A percentile compares a stretch with the other conserved stretches of the same genome.
phyloP scores from a whole-genome alignment of 148 eudicot genomes.

The Agrostemma githago region DNA sequence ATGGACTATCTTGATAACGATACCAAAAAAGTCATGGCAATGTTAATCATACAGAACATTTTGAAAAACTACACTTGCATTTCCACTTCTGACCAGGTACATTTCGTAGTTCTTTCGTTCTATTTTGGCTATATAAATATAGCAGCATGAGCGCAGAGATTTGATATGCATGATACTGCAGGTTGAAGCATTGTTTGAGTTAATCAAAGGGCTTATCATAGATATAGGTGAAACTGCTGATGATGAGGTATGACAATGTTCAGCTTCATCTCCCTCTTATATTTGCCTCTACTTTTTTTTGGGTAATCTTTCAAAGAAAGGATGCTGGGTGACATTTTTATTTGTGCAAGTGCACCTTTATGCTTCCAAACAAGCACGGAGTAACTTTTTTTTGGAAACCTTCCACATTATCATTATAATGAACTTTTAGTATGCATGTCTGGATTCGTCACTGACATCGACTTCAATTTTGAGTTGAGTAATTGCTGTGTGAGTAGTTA shows the following conservation, averaged over 20 bases:
- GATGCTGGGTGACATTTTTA: background rate
- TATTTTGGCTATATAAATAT: slow-evolving; percentile 2
- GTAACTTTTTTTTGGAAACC: background rate
- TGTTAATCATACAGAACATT: slow-evolving; percentile 92
- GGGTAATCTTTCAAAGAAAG: background rate
- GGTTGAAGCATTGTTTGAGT: slow-evolving; percentile 93
- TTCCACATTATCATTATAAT: background rate
- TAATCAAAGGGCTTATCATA: slow-evolving; percentile 87
- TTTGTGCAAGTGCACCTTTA: background rate
- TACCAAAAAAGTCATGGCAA: slow-evolving; percentile 96
- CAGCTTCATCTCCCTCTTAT: background rate
- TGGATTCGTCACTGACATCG: background rate
- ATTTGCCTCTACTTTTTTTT: background rate
- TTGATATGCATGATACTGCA: slow-evolving; percentile 32
- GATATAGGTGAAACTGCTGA: slow-evolving; percentile 54
- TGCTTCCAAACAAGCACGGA: background rate
- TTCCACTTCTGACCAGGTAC: slow-evolving; percentile 87
- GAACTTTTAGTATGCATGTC: background rate
- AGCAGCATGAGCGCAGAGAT: slow-evolving; percentile 13
- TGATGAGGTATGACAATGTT: slow-evolving; percentile 57
- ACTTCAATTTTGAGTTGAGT: background rate
- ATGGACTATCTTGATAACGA: slow-evolving; percentile 93
- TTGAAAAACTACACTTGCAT: slow-evolving; percentile 72
- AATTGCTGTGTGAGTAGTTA: background rate
- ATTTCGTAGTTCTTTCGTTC: slow-evolving; percentile 3